Base-by-base conservation (phyloP, 1,284 basidiomycete species). In the Heterobasidion annosum region DNA sequence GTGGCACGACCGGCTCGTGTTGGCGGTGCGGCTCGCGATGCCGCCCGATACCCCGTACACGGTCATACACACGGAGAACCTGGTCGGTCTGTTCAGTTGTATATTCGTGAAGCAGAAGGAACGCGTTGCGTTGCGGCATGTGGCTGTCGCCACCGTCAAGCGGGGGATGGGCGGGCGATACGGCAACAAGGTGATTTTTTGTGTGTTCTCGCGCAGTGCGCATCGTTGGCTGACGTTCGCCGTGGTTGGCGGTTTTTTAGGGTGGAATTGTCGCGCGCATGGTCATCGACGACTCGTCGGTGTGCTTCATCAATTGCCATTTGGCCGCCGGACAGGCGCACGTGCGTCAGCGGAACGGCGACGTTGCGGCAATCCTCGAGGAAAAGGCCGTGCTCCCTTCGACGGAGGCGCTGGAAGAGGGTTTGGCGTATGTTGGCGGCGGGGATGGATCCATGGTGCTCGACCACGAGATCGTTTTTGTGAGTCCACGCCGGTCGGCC, bases 241-340 rank as follows among this genome's bases (percentile, higher is more conserved):
- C 9, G 44, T 8, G 18, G 37, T 54, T n/a, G 12, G 10, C 25
- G 44, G 51, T 57, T 12, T 61, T 57, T 12, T 61, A 93, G 87
- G 96, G 96, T 13, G 94, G 89, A 0, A 94, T 98, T 56, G 81
- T 97, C 15, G 79, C 91, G 1, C 82, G 96, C n/a, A 81, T 98
- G 57, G 82, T 93, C 8, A 74, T 98, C 40, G 91, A 94, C 60
- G 93, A 98, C 70, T 88, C 92, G 1, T 94, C 91, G 0, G 69
- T 98, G 32, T 98, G 93, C 66, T 89, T 98, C 64, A 83, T 98
- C 72, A 99, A 99, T 70, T 93, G 92, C 61, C 96, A 99, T 74
- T 77, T 99, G 51, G 96, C 95, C 4, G 95, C 96, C 2, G 95
- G 96, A 1, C 94, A 97, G 65, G 79, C 81, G 58, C 85, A 91